Evolutionary conservation across 1,139 yeast species (phyloP).

Genomic region (Candida sp.): DNA sequence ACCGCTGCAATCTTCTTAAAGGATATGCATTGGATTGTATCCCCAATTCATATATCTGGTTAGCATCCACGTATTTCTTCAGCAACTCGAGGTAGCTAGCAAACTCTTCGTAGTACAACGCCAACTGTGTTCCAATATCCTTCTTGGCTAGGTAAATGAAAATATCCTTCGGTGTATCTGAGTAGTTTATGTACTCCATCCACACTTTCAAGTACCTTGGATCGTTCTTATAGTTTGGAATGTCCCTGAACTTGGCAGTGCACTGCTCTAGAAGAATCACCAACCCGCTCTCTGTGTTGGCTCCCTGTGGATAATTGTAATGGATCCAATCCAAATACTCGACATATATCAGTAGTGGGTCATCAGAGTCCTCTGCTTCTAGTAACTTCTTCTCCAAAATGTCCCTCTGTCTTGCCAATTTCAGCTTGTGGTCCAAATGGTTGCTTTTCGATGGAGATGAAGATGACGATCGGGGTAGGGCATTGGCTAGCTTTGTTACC

Average conservation of each 20-base stretch:
- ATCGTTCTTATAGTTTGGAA: constrained; percentile 74
- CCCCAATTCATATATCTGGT: constrained; percentile 66
- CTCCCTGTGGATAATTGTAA: constrained; percentile 70
- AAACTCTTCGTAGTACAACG: constrained; percentile 82
- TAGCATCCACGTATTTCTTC: constrained; percentile 62
- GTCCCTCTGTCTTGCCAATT: constrained; percentile 38
- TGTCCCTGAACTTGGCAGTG: constrained; percentile 71
- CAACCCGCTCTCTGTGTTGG: constrained; percentile 68
- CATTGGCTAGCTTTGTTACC: constrained; percentile 57
- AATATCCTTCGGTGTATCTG: constrained; percentile 75
- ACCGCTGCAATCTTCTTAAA: constrained; percentile 49
- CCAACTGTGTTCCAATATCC: constrained; percentile 69
- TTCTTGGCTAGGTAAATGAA: constrained; percentile 76
- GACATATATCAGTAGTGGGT: constrained; percentile 76
- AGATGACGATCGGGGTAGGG: constrained; percentile 28
- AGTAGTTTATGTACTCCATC: constrained; percentile 73
- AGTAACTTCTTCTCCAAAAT: constrained; percentile 47
- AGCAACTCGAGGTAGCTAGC: constrained; percentile 65
- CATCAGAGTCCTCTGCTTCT: constrained; percentile 68
- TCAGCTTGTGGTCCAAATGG: constrained; percentile 25
- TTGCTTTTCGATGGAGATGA: constrained; percentile 14
- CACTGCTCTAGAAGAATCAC: constrained; percentile 72
- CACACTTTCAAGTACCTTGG: constrained; percentile 80
- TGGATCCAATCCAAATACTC: constrained; percentile 79
- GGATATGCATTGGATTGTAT: constrained; percentile 70